Base-by-base conservation (phyloP, 2,329 filamentous ascomycete species). In the Pezicula neosporulosa region DNA sequence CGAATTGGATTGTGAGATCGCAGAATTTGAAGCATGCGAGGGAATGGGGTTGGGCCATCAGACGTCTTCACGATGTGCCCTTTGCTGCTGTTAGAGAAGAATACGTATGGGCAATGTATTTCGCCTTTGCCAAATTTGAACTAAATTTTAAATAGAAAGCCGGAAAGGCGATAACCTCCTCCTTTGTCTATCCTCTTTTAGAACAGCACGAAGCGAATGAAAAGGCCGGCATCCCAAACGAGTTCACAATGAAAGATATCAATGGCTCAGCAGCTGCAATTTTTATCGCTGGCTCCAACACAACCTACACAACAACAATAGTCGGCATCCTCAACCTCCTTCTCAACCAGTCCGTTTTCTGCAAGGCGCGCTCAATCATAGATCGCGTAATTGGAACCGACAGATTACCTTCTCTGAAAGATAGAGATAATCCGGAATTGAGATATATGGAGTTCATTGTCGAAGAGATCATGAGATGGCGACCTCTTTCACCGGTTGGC, bases 251-350 rank as follows among this genome's bases (percentile, higher is more conserved):
- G 19, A 49, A 48, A 5, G 57, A 60, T 36, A 72, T 79, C 57
- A 76, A 77, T 57, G 76, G 76, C 10, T 75, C 75, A 4, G 70
- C 74, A 0, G 76, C 70, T 1, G 71, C 75, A 6, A 70, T 78
- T 9, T 77, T 70, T 56, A 72, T 73, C 36, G 75, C 76, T n/a
- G 76, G 76, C 13, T 27, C 39, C 19, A 52, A 62, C 35, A 61
- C 53, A 8, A 77, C 73, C 3, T 73, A 67, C 70, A 66, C 67
- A 44, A 72, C 70, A 1, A 54, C 73, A 38, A 59, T 73, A 6
- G 66, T 71, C 6, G 71, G 68, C 44, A 67, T 77, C 41, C 64
- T 77, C 21, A 71, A 71, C 53, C 19, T 61, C 24, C 38, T 62
- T 18, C 45, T 60, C 2, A 41, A 63, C 41, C 75, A 72, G 1